These are phyloP conservation scores for Sanghuangporus weigelae DNA, from an alignment of 1,284 basidiomycete species.

Conservation along the genomic window DNA sequence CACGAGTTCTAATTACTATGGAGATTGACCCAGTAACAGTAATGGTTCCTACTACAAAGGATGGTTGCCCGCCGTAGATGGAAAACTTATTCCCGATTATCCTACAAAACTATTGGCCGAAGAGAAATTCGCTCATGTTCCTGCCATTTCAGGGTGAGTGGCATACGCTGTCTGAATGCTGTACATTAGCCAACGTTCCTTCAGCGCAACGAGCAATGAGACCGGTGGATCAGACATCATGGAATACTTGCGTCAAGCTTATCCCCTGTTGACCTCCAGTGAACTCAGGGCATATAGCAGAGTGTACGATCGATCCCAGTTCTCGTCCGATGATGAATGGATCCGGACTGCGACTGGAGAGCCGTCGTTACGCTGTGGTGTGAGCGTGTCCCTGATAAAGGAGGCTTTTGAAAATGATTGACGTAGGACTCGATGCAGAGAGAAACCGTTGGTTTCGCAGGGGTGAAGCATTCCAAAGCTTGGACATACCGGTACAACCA, in stretches of 20 bases:
- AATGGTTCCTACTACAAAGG: slow-evolving; percentile 33
- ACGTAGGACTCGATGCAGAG: slow-evolving; percentile 30
- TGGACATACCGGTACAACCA: slow-evolving; percentile 58
- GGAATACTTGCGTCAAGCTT: slow-evolving; percentile 34
- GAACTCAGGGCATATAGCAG: slow-evolving; percentile 35
- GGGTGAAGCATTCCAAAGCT: slow-evolving; percentile 30
- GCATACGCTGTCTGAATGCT: background rate
- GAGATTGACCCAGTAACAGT: slow-evolving; percentile 24
- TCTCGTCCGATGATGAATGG: slow-evolving; percentile 35
- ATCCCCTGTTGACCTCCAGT: slow-evolving; percentile 38
- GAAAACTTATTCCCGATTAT: slow-evolving; percentile 40
- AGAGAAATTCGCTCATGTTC: slow-evolving; percentile 42
- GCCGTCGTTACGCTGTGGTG: slow-evolving; percentile 44
- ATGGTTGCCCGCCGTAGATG: slow-evolving; percentile 43
- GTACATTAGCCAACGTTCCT: background rate
- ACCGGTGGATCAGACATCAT: slow-evolving; percentile 36
- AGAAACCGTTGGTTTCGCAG: slow-evolving; percentile 40
- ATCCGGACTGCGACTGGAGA: slow-evolving; percentile 45
- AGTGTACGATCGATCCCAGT: slow-evolving; percentile 37
- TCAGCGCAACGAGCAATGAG: slow-evolving; percentile 52
- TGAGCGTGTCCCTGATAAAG: slow-evolving; percentile 24
- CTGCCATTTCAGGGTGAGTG: slow-evolving; percentile 54
- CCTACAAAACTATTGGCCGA: slow-evolving; percentile 40
- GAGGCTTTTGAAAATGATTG: background rate
- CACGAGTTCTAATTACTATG: background rate